Conservation (phyloP, 371 early-diverging fungal species). For the Mucor lusitanicus region DNA sequence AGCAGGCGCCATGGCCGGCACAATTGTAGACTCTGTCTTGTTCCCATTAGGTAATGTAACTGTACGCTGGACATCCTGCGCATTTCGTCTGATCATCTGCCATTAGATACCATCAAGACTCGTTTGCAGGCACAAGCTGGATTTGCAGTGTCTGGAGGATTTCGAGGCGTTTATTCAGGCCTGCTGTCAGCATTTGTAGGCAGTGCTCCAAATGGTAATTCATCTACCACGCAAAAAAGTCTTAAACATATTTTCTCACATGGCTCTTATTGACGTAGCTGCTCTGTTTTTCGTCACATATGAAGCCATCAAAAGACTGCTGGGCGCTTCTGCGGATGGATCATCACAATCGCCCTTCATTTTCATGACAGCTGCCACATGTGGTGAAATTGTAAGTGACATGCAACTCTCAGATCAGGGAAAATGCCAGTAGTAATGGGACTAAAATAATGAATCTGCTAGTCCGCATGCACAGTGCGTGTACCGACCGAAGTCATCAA, state of each 20-base stretch:
- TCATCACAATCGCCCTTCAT: slow-evolving; percentile 57
- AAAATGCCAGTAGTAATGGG: background rate
- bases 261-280: slow-evolving; percentile 52
- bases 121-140: slow-evolving; percentile 86
- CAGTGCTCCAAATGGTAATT: slow-evolving; percentile 87
- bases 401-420: background rate
- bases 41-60: slow-evolving; percentile 70
- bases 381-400: slow-evolving; percentile 83
- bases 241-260: background rate
- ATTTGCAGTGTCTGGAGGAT: slow-evolving; percentile 87
- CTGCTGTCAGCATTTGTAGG: slow-evolving; percentile 89
- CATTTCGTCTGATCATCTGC: background rate
- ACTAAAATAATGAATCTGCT: background rate
- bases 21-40: slow-evolving; percentile 82
- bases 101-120: slow-evolving; percentile 89
- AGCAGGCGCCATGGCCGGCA: slow-evolving; percentile 82
- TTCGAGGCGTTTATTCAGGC: slow-evolving; percentile 89
- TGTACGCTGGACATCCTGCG: background rate
- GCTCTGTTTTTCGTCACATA: slow-evolving; percentile 92
- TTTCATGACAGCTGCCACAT: slow-evolving; percentile 89
- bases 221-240: background rate
- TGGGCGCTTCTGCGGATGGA: slow-evolving; percentile 34
- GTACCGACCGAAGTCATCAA: slow-evolving; percentile 97
- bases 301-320: slow-evolving; percentile 71
- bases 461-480: slow-evolving; percentile 90